Base-by-base conservation (phyloP, 768 basidiomycete genomes). In the Suillus cothurnatus region DNA sequence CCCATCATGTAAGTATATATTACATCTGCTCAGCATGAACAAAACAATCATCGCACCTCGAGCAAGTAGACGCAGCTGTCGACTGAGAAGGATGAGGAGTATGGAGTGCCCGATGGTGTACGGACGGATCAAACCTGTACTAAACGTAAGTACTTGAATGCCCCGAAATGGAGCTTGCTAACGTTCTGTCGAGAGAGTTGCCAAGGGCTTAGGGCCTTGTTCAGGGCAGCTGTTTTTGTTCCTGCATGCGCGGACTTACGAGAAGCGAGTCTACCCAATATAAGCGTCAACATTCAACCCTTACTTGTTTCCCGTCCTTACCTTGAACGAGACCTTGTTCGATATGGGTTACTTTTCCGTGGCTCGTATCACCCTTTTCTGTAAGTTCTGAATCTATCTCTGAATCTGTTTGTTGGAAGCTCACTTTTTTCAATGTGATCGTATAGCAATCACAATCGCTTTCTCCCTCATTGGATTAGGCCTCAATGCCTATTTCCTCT, bases 381-480 rank as follows among this genome's bases (percentile, higher is more conserved):
- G 75, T 74, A 61, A 67, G 71, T 15, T 55, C 3, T 53, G 52
- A 26, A 26, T 23, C 12, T 23, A 8, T 49, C 6, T 49, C 8
- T 28, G 15, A 45, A 32, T 43, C 41, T 7, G 12, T 36, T 19
- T 14, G 11, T n/a, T 36, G 34, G 17, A 57, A 47, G 38, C 67
- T 39, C 49, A 73, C 61, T 12, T 61, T 39, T 39, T 34, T 26
- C 11, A 39, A 41, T 55, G 15, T 34, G 12, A 23, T 49, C 39
- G 12, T 15, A 36, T 45, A 75, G 75, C 61, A 58, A 6, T 28
- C 39, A 52, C 70, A 4, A 52, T 61, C 3, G 9, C 75, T 11
- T 75, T 79, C 60, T 70, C 77, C 6, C 0, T 79, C 38, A 70
- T 81, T 58, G 76, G 69, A 23, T 61, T 81, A 26, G 74, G 69